These are phyloP conservation scores for peach (Prunus persica) DNA, from an alignment of 306 rosid species.

Conservation along the genomic window Prunus_persica_NCBIv2 NC_034015.1:10608001-10608500, in stretches of 20 bases:
- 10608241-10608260: background rate
- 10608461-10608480: too few species aligned
- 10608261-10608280: background rate
- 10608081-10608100: background rate
- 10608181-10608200: background rate
- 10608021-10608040: slow-evolving; percentile 39
- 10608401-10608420: too few species aligned
- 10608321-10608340: too few species aligned
- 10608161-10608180: background rate
- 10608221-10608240: background rate
- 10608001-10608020: slow-evolving; percentile 30
- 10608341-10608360: too few species aligned
- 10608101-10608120: background rate
- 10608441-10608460: too few species aligned
- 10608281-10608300: too few species aligned
- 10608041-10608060: slow-evolving; percentile 28
- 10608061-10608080: slow-evolving; percentile 24
- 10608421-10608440: too few species aligned
- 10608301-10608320: too few species aligned
- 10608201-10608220: background rate
- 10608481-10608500: too few species aligned
- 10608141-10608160: background rate
- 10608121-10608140: background rate
- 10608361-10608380: too few species aligned
- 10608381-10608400: too few species aligned